phyloP scores from a whole-genome alignment of 2,329 filamentous ascomycete genomes.

The Hawksworthiomyces lignivorus region DNA sequence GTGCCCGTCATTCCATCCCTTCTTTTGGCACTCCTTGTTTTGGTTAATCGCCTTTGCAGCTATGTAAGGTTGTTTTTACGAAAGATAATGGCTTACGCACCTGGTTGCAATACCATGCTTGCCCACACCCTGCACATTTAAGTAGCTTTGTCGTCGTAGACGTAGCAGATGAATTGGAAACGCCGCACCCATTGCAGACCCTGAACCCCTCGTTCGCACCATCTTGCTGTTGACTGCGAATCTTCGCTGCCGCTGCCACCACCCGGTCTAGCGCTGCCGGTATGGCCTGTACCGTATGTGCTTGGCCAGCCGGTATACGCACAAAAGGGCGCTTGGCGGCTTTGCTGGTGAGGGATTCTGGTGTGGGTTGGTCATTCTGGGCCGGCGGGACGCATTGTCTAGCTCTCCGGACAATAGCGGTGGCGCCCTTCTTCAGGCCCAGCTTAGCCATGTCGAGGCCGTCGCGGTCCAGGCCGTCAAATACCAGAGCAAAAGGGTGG shows the following conservation, averaged over 20 bases:
- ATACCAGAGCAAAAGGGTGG: slow-evolving; percentile 37
- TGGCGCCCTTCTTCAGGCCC: slow-evolving; percentile 31
- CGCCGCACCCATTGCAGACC: slow-evolving; percentile 9
- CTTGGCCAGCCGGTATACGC: slow-evolving; percentile 25
- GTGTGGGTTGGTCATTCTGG: neutral
- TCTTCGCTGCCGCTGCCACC: slow-evolving; percentile 18
- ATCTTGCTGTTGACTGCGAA: slow-evolving; percentile 10
- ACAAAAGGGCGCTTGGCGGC: slow-evolving; percentile 33
- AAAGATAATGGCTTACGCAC: no score
- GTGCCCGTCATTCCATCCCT: slow-evolving; percentile 35
- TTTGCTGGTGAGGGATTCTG: slow-evolving; percentile 8
- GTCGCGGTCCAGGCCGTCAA: slow-evolving; percentile 31
- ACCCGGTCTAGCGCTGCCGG: slow-evolving; percentile 24
- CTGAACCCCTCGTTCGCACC: neutral
- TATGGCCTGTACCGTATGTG: slow-evolving; percentile 27
- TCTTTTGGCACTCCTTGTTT: slow-evolving; percentile 34
- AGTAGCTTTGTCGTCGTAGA: slow-evolving; percentile 22
- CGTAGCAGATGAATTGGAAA: no score
- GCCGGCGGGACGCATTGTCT: slow-evolving; percentile 22
- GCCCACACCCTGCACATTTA: slow-evolving; percentile 36
- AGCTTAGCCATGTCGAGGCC: slow-evolving; percentile 24
- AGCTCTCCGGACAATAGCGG: slow-evolving; percentile 30
- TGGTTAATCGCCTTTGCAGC: no score
- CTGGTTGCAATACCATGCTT: slow-evolving; percentile 39
- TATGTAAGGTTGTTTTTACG: no score